A percentile compares a stretch with the other conserved stretches of the same genome.
Conservation (phyloP, 495 filamentous ascomycete genomes). For the Penicillium dipodomyicola region DNA sequence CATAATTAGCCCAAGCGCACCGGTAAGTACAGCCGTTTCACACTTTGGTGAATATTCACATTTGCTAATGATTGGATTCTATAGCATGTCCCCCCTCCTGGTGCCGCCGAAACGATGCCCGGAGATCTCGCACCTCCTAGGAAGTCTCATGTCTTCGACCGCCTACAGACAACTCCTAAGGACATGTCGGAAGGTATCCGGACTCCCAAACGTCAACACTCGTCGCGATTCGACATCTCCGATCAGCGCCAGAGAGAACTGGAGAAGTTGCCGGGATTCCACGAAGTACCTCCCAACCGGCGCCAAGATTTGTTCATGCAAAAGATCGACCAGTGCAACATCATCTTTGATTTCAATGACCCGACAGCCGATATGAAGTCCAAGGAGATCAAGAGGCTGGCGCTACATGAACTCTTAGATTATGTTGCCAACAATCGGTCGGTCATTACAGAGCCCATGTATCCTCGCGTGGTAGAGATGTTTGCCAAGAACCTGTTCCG, state of each 20-base stretch:
- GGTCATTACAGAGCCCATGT: conserved; percentile 99
- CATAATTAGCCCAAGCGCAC: conserved; percentile 90
- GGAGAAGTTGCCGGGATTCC: conserved; percentile 97
- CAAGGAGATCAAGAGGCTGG: conserved; percentile 99
- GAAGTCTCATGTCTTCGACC: conserved; percentile 87
- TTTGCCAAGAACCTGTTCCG: conserved; percentile 98
- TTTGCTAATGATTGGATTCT: conserved; percentile 26
- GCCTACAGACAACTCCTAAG: conserved; percentile 89
- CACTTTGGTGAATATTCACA: neutral
- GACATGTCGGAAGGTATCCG: conserved; percentile 92
- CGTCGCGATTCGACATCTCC: conserved; percentile 96
- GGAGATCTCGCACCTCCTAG: conserved; percentile 94
- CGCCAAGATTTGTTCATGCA: conserved; percentile 99
- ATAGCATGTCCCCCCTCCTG: conserved; percentile 90
- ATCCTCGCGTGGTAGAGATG: conserved; percentile 97
- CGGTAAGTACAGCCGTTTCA: conserved; percentile 59
- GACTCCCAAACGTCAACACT: conserved; percentile 94
- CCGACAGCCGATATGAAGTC: conserved; percentile 98
- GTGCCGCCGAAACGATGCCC: conserved; percentile 95
- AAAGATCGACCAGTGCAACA: conserved; percentile 99
- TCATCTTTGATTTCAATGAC: conserved; percentile 99
- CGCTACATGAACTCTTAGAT: conserved; percentile 93
- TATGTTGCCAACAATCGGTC: conserved; percentile 98
- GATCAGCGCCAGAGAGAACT: conserved; percentile 86
- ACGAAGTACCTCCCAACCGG: conserved; percentile 92